Conservation (phyloP, 2,329 filamentous ascomycete species). For the Fonsecaea pedrosoi region DNA sequence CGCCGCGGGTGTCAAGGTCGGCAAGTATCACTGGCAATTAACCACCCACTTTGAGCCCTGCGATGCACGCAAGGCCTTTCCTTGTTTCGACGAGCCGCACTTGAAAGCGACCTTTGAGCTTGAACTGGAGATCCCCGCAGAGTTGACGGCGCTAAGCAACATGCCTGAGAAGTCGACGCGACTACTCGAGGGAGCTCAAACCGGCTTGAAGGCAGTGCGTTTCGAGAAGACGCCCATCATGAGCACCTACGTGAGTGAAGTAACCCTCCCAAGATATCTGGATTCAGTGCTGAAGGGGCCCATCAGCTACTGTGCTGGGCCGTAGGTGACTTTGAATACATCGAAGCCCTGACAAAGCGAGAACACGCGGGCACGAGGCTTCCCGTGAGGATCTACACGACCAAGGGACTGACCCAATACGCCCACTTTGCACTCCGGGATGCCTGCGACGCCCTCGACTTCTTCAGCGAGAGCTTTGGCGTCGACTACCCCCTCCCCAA, state of each 20-base stretch:
- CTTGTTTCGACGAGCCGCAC: slow-evolving; percentile 97
- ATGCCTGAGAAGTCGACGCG: slow-evolving; percentile 77
- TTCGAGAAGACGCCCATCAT: slow-evolving; percentile 86
- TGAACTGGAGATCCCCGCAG: slow-evolving; percentile 85
- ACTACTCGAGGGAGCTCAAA: slow-evolving; percentile 70
- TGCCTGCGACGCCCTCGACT: slow-evolving; percentile 91
- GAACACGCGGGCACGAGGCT: slow-evolving; percentile 90
- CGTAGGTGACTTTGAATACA: slow-evolving; percentile 94
- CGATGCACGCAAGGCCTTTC: slow-evolving; percentile 90
- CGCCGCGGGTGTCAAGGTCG: slow-evolving; percentile 75
- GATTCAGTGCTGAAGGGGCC: neutral
- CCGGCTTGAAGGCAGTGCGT: slow-evolving; percentile 66
- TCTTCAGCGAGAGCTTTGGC: slow-evolving; percentile 91
- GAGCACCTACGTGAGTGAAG: slow-evolving; percentile 72
- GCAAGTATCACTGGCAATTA: slow-evolving; percentile 72
- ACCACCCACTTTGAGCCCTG: slow-evolving; percentile 97
- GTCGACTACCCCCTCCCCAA: slow-evolving; percentile 94
- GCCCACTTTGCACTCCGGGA: slow-evolving; percentile 88
- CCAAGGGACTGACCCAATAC: slow-evolving; percentile 89
- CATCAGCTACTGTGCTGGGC: slow-evolving; percentile 66
- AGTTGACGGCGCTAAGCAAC: slow-evolving; percentile 87
- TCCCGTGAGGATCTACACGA: slow-evolving; percentile 97
- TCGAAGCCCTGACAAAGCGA: slow-evolving; percentile 87
- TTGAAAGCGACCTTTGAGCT: slow-evolving; percentile 95
- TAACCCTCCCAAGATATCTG: neutral